Conservation (phyloP, 371 early-diverging fungal species). For the Apophysomyces sp. region DNA sequence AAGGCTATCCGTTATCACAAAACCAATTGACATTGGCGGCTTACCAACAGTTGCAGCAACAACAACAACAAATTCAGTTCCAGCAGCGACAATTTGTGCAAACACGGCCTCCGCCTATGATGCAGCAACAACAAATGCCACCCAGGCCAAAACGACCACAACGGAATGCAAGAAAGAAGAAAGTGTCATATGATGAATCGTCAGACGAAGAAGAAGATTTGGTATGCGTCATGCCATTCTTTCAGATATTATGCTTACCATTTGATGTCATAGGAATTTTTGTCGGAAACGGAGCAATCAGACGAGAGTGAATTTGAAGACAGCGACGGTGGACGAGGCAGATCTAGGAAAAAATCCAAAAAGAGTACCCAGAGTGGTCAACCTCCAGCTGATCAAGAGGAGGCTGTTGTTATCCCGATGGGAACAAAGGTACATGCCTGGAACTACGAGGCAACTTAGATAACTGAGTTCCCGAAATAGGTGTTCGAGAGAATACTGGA, state of each 20-base stretch:
- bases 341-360: constrained; percentile 11
- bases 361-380: constrained; percentile 8
- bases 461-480: background rate
- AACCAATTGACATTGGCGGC: constrained; percentile 3
- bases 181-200: constrained; percentile 39
- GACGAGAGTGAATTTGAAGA: constrained; percentile 29
- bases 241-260: background rate
- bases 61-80: background rate
- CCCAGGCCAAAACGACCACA: constrained; percentile 33
- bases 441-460: background rate
- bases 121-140: constrained; percentile 7
- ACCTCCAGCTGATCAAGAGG: constrained; percentile 14
- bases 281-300: constrained; percentile 28
- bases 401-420: constrained; percentile 57
- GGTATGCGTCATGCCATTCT: constrained; percentile 4
- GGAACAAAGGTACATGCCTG: constrained; percentile 46
- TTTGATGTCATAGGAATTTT: constrained; percentile 19
- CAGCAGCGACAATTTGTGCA: constrained; percentile 5
- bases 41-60: constrained; percentile 2
- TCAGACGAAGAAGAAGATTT: constrained; percentile 47
- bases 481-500: constrained; percentile 62
- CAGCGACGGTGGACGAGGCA: constrained; percentile 11
- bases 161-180: constrained; percentile 37
- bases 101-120: background rate
- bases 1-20: constrained; percentile 16